Conservation (phyloP, 768 basidiomycete species). For the Clathrus columnatus region DNA sequence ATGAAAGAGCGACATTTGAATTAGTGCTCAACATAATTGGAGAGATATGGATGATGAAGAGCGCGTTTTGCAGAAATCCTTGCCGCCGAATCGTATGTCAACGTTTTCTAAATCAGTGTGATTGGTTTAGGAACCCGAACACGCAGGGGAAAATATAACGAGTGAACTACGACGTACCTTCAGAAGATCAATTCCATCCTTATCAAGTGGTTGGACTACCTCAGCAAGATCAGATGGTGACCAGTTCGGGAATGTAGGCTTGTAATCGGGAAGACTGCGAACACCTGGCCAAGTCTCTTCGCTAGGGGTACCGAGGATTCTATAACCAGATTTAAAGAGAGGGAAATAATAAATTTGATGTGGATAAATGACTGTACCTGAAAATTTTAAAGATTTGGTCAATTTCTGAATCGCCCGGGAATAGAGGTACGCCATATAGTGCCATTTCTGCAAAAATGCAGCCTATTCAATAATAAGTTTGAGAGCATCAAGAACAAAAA, state of each 20-base stretch:
- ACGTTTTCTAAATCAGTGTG: constrained; percentile 36
- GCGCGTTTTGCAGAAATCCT: constrained; percentile 78
- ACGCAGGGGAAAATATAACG: background rate
- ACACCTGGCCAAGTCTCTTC: constrained; percentile 92
- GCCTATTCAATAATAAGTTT: constrained; percentile 20
- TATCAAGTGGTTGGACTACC: constrained; percentile 65
- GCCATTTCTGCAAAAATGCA: constrained; percentile 99
- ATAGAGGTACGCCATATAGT: constrained; percentile 79
- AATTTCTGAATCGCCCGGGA: constrained; percentile 99
- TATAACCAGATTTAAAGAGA: constrained; percentile 24
- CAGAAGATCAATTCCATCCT: constrained; percentile 70
- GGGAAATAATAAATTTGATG: background rate
- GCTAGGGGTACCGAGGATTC: constrained; percentile 89
- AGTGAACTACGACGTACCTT: constrained; percentile 53
- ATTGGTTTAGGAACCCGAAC: constrained; percentile 7
- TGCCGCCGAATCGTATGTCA: constrained; percentile 84
- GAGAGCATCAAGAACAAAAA: constrained; percentile 1
- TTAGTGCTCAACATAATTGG: constrained; percentile 32
- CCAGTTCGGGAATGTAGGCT: constrained; percentile 96
- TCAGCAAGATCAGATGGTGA: constrained; percentile 57
- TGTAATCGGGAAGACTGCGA: constrained; percentile 84
- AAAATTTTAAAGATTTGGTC: constrained; percentile 99
- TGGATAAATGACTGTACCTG: constrained; percentile 45
- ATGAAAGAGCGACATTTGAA: background rate
- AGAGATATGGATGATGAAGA: constrained; percentile 39